Evolutionary conservation across 139 green algal genomes (phyloP).

Genomic region (Picochlorum sp.): DNA sequence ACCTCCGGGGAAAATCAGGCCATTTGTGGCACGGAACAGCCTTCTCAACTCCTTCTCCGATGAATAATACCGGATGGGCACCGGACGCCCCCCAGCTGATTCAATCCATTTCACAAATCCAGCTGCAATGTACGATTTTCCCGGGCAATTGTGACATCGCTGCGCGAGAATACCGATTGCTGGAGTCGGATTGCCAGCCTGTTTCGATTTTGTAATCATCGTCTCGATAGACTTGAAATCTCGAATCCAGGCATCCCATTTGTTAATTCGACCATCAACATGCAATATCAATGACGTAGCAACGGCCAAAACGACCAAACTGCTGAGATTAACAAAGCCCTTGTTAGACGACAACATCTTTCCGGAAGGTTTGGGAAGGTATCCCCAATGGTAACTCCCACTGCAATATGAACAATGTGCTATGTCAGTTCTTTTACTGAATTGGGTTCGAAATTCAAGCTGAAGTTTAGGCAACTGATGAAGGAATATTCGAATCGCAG

Average conservation of each 20-base stretch:
- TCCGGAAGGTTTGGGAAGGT: no score
- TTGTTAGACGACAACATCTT: no score
- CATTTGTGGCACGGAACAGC: conserved; percentile 44
- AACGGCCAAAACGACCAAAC: no score
- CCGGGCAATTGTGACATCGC: conserved; percentile 47
- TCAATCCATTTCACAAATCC: conserved; percentile 72
- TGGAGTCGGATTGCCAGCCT: conserved; percentile 35
- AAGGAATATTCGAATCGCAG: no score
- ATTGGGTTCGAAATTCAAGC: no score
- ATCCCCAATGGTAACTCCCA: no score
- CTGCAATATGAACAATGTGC: no score
- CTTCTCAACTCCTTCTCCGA: conserved; percentile 58
- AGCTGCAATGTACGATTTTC: conserved; percentile 53
- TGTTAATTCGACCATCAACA: neutral
- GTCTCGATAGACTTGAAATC: conserved; percentile 1
- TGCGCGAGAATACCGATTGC: conserved; percentile 62
- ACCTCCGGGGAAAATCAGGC: conserved; percentile 36
- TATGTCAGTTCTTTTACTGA: no score
- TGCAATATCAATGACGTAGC: neutral
- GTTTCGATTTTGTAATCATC: conserved; percentile 11
- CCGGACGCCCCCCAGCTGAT: conserved; percentile 43
- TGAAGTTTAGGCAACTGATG: no score
- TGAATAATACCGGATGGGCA: conserved; percentile 56
- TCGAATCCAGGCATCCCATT: neutral
- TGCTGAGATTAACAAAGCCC: no score